Conservation (phyloP, 1,139 yeast species). For the Torulaspora pretoriensis region DNA sequence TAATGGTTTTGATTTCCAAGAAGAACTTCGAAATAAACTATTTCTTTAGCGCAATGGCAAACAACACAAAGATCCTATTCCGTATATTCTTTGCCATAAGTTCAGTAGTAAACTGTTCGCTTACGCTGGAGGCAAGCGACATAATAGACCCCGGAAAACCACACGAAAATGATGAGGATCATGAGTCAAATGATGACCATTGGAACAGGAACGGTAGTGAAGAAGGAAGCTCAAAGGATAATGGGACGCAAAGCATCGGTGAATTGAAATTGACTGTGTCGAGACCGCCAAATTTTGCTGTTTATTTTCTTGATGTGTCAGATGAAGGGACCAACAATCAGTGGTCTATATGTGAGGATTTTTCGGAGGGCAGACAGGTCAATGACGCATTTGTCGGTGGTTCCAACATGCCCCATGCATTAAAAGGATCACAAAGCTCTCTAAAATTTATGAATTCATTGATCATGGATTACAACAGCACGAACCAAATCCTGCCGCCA, state of each 20-base stretch:
- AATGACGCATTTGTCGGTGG: slow-evolving; percentile 59
- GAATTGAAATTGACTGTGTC: slow-evolving; percentile 51
- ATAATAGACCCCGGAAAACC: slow-evolving; percentile 15
- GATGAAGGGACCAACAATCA: slow-evolving; percentile 49
- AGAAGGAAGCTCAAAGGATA: slow-evolving; percentile 11
- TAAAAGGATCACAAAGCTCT: slow-evolving; percentile 51
- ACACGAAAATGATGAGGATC: slow-evolving; percentile 11
- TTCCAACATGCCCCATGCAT: slow-evolving; percentile 41
- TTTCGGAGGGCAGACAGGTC: slow-evolving; percentile 77
- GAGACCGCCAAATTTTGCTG: slow-evolving; percentile 71
- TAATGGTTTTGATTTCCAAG: slow-evolving; percentile 61
- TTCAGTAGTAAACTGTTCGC: slow-evolving; percentile 38
- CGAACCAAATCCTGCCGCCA: slow-evolving; percentile 28
- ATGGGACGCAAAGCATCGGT: slow-evolving; percentile 36
- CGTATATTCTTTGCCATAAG: slow-evolving; percentile 62
- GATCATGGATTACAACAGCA: slow-evolving; percentile 45
- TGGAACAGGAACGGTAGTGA: slow-evolving; percentile 11
- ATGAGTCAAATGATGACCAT: slow-evolving; percentile 11
- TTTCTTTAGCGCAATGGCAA: slow-evolving; percentile 66
- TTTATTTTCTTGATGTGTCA: slow-evolving; percentile 49
- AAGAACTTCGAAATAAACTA: slow-evolving; percentile 69
- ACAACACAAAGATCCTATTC: slow-evolving; percentile 61
- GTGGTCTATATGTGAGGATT: slow-evolving; percentile 81
- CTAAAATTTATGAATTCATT: slow-evolving; percentile 51
- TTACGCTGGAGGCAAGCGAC: slow-evolving; percentile 36